A percentile compares a stretch with the other conserved stretches of the same genome.
phyloP scores from a whole-genome alignment of 345 rosid species.

The Gynandropsis gynandra region DNA sequence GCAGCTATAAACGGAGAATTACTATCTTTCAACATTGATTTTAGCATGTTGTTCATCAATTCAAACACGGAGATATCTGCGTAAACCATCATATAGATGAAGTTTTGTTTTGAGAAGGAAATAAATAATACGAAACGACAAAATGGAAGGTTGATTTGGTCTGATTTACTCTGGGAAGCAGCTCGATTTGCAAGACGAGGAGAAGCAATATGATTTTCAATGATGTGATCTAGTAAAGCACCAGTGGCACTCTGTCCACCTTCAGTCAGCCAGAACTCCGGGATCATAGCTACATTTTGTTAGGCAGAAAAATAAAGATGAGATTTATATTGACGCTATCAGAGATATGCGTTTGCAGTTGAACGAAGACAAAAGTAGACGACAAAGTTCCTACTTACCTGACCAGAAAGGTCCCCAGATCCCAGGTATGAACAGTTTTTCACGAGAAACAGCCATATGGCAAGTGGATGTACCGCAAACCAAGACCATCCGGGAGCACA shows the following conservation, averaged over 20 bases:
- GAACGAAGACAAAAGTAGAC: not conserved
- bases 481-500: constrained; percentile 75
- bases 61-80: constrained; percentile 75
- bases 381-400: constrained; percentile 39
- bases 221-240: constrained; percentile 73
- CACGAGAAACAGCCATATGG: constrained; percentile 85
- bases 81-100: no score
- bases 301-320: constrained; percentile 1
- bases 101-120: no score
- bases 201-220: constrained; percentile 89
- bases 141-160: constrained; percentile 2
- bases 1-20: constrained; percentile 78
- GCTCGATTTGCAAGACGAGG: constrained; percentile 82
- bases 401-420: constrained; percentile 99
- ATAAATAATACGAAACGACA: not conserved
- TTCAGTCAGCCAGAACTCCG: constrained; percentile 94
- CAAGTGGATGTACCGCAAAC: constrained; percentile 97
- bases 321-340: constrained; percentile 3
- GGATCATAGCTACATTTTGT: constrained; percentile 58
- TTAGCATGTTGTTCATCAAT: constrained; percentile 56
- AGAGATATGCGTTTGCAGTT: not conserved
- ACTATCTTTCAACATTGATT: constrained; percentile 42
- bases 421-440: constrained; percentile 87
- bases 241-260: constrained; percentile 99
- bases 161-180: constrained; percentile 73